phyloP scores from a whole-genome alignment of 768 basidiomycete species.

The Lyophyllum semitale region DNA sequence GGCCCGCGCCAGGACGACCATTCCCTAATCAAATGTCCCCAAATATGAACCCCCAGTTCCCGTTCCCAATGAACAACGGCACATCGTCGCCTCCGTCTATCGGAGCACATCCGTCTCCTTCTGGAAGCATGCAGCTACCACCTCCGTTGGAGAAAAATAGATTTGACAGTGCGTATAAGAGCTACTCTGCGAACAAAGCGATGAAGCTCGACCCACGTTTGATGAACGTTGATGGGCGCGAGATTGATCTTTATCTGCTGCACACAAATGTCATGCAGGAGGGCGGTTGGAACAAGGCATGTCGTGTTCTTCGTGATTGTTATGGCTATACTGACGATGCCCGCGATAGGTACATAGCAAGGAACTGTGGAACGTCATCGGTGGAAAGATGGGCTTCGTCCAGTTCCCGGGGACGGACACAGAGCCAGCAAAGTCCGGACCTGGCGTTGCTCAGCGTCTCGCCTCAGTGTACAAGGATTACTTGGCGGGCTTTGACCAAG shows the following conservation, averaged over 20 bases:
- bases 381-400: constrained; percentile 65
- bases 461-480: constrained; percentile 62
- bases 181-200: constrained; percentile 44
- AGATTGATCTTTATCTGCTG: constrained; percentile 60
- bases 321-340: constrained; percentile 7
- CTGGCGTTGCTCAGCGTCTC: constrained; percentile 60
- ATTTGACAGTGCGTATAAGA: constrained; percentile 55
- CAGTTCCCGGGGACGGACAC: constrained; percentile 62
- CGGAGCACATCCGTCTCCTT: constrained; percentile 7
- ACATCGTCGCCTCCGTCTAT: constrained; percentile 13
- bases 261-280: constrained; percentile 62
- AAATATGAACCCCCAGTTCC: constrained; percentile 29
- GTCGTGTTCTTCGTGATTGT: constrained; percentile 14
- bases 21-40: constrained; percentile 35
- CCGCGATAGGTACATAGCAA: constrained; percentile 48
- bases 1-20: constrained; percentile 15
- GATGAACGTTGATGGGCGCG: constrained; percentile 51
- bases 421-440: constrained; percentile 65
- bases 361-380: constrained; percentile 68
- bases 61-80: constrained; percentile 12
- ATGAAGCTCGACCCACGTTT: constrained; percentile 41
- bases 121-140: constrained; percentile 18
- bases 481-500: constrained; percentile 55
- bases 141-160: constrained; percentile 49
- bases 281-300: constrained; percentile 52